Conservation (phyloP, 352 stramenopile genomes). For the Phytophthora sojae region DNA sequence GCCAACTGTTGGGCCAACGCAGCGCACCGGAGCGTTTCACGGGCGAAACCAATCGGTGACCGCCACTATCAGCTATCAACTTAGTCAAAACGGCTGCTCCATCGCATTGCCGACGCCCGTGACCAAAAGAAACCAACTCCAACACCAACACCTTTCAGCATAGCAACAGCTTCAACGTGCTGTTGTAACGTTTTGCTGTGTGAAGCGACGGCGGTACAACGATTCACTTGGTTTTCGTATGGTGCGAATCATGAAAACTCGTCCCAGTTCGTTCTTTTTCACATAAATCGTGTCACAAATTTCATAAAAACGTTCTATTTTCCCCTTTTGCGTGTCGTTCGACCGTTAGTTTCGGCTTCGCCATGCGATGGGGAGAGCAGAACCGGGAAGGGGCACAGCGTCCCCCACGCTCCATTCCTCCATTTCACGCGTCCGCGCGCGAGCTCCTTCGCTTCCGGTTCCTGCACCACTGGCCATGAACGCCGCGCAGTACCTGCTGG, state of each 20-base stretch:
- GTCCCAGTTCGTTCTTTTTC: background rate
- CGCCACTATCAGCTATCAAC: background rate
- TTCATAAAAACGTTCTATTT: background rate
- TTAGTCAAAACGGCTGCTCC: constrained; percentile 17
- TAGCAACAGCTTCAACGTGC: too few species aligned
- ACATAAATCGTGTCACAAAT: background rate
- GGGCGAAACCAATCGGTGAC: constrained; percentile 1
- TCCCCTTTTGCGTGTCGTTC: constrained; percentile 1
- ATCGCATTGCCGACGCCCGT: constrained; percentile 14
- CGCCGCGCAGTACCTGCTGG: constrained; percentile 69
- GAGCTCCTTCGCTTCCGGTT: background rate
- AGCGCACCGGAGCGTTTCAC: background rate
- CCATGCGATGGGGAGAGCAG: constrained; percentile 38
- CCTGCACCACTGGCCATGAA: constrained; percentile 50
- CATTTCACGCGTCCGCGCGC: constrained; percentile 14
- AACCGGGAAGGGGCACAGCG: constrained; percentile 24
- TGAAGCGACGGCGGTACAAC: background rate
- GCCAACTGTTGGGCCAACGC: background rate
- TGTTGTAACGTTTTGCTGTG: background rate
- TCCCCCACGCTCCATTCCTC: constrained; percentile 16
- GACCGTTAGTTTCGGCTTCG: constrained; percentile 40
- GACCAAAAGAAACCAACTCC: constrained; percentile 11
- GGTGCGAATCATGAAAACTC: background rate
- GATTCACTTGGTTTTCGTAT: background rate
- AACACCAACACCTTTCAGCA: background rate